Conservation (phyloP, 1,139 yeast species). For the Yamadazyma friedrichii region DNA sequence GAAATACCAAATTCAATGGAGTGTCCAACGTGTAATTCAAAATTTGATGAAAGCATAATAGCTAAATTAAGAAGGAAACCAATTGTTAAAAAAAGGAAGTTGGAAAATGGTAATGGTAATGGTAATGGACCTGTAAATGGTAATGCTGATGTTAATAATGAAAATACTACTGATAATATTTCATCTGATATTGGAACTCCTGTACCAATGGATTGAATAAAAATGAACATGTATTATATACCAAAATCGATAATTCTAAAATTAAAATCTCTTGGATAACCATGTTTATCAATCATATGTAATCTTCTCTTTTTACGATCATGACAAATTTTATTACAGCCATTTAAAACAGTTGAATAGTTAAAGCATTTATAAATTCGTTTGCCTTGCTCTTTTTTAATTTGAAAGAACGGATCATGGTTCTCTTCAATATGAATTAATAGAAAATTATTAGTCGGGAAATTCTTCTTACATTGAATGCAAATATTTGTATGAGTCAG, state of each 20-base stretch:
- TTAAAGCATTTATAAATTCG: slow-evolving; percentile 42
- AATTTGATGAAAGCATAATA: slow-evolving; percentile 51
- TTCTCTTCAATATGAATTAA: slow-evolving; percentile 51
- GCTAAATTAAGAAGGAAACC: slow-evolving; percentile 51
- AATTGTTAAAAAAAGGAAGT: slow-evolving; percentile 43
- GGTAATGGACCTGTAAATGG: not conserved
- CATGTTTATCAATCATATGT: slow-evolving; percentile 51
- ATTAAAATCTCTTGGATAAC: slow-evolving; percentile 43
- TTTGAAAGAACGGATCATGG: slow-evolving; percentile 49
- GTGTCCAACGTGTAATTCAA: slow-evolving; percentile 54
- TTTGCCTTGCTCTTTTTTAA: slow-evolving; percentile 36
- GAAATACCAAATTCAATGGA: slow-evolving; percentile 57
- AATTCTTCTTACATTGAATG: slow-evolving; percentile 36
- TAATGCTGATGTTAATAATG: not conserved
- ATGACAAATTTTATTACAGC: slow-evolving; percentile 33
- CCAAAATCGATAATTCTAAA: slow-evolving; percentile 38
- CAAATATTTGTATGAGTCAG: slow-evolving; percentile 32
- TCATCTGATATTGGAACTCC: slow-evolving; percentile 7
- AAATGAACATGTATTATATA: slow-evolving; percentile 5
- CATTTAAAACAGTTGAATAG: slow-evolving; percentile 7
- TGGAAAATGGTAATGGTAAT: slow-evolving; percentile 14
- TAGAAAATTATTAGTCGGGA: slow-evolving; percentile 40
- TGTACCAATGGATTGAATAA: not conserved
- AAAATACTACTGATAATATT: not conserved
- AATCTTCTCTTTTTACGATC: slow-evolving; percentile 37